These are phyloP conservation scores for Hibiscus syriacus DNA, from an alignment of 345 rosid species.

Conservation along the genomic window DNA sequence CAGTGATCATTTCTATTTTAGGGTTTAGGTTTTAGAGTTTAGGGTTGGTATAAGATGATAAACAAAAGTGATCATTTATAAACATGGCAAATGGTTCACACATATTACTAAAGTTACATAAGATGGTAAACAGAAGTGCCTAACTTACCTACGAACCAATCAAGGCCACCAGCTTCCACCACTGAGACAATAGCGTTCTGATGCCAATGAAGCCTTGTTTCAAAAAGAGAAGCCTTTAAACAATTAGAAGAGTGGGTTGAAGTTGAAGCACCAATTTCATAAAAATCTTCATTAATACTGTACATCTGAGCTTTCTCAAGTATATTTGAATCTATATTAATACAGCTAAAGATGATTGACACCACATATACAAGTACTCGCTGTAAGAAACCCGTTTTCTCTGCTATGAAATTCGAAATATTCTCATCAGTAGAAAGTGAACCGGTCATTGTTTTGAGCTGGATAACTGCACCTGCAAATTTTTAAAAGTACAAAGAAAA, in stretches of 20 bases:
- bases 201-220: slow-evolving; percentile 46
- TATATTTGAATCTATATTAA: slow-evolving; percentile 34
- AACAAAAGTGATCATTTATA: no score
- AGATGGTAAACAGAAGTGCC: slow-evolving; percentile 33
- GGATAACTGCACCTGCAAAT: slow-evolving; percentile 59
- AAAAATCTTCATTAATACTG: slow-evolving; percentile 19
- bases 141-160: slow-evolving; percentile 93
- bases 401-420: slow-evolving; percentile 28
- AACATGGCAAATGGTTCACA: neutral
- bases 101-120: slow-evolving; percentile 1
- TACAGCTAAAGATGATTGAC: slow-evolving; percentile 42
- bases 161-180: slow-evolving; percentile 84
- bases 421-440: slow-evolving; percentile 44
- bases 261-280: slow-evolving; percentile 16
- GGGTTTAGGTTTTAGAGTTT: no score
- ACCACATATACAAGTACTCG: slow-evolving; percentile 47
- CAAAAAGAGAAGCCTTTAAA: slow-evolving; percentile 22
- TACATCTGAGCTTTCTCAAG: slow-evolving; percentile 29
- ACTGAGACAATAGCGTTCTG: slow-evolving; percentile 58
- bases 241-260: slow-evolving; percentile 22
- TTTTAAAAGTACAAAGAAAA: neutral
- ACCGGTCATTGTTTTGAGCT: slow-evolving; percentile 50
- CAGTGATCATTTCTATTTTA: no score
- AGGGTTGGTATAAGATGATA: no score
- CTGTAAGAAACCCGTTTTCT: slow-evolving; percentile 41